These are phyloP conservation scores for Carex scoparia DNA, from an alignment of 176 grass and related monocot genomes.

Conservation along the genomic window DNA sequence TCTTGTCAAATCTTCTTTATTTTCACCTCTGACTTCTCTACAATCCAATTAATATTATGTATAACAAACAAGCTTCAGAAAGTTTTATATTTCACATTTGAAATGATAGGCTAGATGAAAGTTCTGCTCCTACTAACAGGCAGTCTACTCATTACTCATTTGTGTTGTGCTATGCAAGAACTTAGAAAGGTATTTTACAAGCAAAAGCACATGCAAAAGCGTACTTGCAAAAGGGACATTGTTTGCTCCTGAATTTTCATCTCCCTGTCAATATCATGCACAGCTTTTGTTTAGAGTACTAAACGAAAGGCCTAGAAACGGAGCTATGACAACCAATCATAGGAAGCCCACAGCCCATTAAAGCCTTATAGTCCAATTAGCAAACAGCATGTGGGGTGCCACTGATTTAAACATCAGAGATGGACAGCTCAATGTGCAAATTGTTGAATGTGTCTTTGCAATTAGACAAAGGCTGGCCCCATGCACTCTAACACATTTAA, in stretches of 20 bases:
- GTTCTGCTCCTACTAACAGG: neutral
- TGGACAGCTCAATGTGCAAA: slow-evolving; percentile 23
- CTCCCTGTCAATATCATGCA: neutral
- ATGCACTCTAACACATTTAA: slow-evolving; percentile 22
- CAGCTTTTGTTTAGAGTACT: neutral
- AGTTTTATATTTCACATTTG: neutral
- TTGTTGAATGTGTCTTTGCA: slow-evolving; percentile 18
- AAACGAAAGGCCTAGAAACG: neutral
- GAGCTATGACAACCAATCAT: neutral
- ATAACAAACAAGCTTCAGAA: too few species aligned
- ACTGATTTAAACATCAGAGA: slow-evolving; percentile 10
- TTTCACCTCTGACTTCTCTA: neutral
- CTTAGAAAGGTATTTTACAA: neutral
- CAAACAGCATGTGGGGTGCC: neutral
- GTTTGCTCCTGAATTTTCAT: neutral
- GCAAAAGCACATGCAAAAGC: slow-evolving; percentile 1
- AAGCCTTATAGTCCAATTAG: slow-evolving; percentile 1
- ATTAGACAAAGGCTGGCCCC: slow-evolving; percentile 29
- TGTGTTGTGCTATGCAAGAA: neutral
- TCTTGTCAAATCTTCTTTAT: neutral
- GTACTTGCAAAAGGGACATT: neutral
- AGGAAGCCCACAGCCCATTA: slow-evolving; percentile 10
- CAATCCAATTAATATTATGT: neutral
- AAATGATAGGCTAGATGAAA: neutral
- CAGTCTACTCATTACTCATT: neutral